phyloP scores from a whole-genome alignment of 140 eudicot genomes.

The Erigeron philadelphicus region DNA sequence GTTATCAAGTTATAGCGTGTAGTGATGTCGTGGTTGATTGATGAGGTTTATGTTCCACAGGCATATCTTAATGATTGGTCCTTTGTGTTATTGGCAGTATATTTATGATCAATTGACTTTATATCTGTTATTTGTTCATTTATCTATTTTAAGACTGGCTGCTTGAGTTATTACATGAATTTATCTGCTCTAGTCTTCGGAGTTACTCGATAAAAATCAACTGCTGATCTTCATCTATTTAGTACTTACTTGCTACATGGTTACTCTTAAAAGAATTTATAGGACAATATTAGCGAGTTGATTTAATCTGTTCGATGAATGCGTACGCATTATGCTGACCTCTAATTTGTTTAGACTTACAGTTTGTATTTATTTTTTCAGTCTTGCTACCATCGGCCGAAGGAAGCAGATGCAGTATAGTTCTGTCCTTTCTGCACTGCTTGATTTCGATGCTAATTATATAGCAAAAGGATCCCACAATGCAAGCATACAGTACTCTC shows the following conservation, averaged over 20 bases:
- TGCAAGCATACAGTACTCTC: slow-evolving; percentile 71
- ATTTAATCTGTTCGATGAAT: neutral
- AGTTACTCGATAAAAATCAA: neutral
- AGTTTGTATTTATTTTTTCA: slow-evolving; percentile 36
- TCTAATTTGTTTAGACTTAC: slow-evolving; percentile 13
- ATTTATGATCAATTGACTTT: neutral
- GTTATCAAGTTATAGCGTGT: neutral
- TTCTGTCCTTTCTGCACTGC: slow-evolving; percentile 54
- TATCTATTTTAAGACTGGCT: neutral
- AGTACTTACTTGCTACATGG: slow-evolving; percentile 15
- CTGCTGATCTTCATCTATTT: slow-evolving; percentile 2
- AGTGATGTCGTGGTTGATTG: slow-evolving; percentile 1
- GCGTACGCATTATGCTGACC: neutral
- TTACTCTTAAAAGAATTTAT: neutral
- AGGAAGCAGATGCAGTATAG: slow-evolving; percentile 57
- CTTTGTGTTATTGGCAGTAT: slow-evolving; percentile 8
- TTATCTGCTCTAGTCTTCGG: neutral
- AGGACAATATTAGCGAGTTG: neutral
- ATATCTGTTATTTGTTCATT: neutral
- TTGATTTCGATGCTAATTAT: slow-evolving; percentile 54
- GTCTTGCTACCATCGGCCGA: slow-evolving; percentile 81
- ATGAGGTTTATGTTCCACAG: neutral
- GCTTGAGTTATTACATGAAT: neutral
- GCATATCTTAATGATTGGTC: neutral
- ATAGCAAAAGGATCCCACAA: slow-evolving; percentile 58